phyloP scores from a whole-genome alignment of 495 filamentous ascomycete genomes.

The Hypoxylon perforatum region DNA sequence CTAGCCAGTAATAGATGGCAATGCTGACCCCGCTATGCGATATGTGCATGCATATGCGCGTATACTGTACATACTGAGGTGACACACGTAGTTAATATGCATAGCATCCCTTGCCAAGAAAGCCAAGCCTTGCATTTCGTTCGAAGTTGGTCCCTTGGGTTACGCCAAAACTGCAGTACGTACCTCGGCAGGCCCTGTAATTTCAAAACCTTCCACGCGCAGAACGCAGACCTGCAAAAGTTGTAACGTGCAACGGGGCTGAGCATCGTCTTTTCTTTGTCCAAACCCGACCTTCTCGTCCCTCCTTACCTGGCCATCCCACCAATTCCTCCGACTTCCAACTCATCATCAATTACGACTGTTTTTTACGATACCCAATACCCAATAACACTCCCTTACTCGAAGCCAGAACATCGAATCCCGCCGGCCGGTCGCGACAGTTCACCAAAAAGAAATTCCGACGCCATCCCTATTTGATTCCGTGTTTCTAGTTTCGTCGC shows the following conservation, averaged over 20 bases:
- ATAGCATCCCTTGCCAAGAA: not conserved
- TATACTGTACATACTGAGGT: not conserved
- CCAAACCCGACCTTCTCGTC: not conserved
- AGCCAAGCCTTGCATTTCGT: too few relatives aligned
- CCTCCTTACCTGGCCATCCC: conserved; percentile 5
- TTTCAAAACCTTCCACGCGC: conserved; percentile 39
- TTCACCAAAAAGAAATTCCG: not conserved
- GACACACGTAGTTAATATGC: not conserved
- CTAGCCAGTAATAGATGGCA: not conserved
- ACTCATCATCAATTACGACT: conserved; percentile 17
- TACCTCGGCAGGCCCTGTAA: conserved; percentile 27
- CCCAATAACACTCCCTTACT: not conserved
- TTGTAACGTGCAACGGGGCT: conserved; percentile 25
- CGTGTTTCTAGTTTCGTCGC: conserved; percentile 13
- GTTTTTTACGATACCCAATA: conserved; percentile 1
- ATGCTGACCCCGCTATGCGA: not conserved
- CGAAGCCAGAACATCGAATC: conserved; percentile 18
- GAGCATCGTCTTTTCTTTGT: conserved; percentile 14
- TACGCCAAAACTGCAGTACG: conserved; percentile 16
- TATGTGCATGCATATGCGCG: not conserved
- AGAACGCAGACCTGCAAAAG: conserved; percentile 2
- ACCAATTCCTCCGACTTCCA: not conserved
- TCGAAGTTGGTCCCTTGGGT: conserved; percentile 4
- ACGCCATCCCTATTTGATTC: not conserved
- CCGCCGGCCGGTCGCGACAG: conserved; percentile 34